Evolutionary conservation across 306 rosid species (phyloP).

Genomic region (Trifolium subterraneum): DNA sequence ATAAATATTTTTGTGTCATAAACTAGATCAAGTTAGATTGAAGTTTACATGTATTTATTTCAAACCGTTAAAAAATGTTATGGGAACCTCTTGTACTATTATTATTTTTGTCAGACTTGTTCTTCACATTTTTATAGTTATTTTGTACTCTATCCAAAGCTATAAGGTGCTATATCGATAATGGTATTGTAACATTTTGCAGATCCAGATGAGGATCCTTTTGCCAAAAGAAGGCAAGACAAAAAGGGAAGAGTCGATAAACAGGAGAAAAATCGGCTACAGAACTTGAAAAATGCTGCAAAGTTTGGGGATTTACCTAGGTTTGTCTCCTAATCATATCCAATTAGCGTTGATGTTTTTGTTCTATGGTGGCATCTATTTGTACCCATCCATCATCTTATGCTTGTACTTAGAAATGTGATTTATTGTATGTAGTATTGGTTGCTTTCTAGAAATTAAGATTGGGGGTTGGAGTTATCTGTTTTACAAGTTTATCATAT

Average conservation of each 20-base stretch:
- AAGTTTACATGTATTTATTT: slow-evolving; percentile 9
- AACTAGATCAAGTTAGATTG: not conserved
- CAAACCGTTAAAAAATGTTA: not conserved
- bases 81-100: not conserved
- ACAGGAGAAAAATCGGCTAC: slow-evolving; percentile 72
- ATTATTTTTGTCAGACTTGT: not conserved
- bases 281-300: slow-evolving; percentile 85
- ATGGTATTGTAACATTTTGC: slow-evolving; percentile 37
- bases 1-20: not conserved
- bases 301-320: slow-evolving; percentile 89
- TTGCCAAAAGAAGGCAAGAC: slow-evolving; percentile 73
- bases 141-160: not conserved
- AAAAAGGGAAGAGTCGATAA: slow-evolving; percentile 79
- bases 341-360: slow-evolving; percentile 14
- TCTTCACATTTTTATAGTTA: not conserved
- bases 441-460: slow-evolving; percentile 17
- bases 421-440: slow-evolving; percentile 24
- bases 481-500: no score
- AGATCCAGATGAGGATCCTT: slow-evolving; percentile 88
- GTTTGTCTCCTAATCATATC: slow-evolving; percentile 47
- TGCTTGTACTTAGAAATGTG: not conserved
- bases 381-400: not conserved
- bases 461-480: not conserved
- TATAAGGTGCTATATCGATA: slow-evolving; percentile 13
- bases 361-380: slow-evolving; percentile 17